Evolutionary conservation across 805 yeast genomes (phyloP), one percentile per base, ranked within the genome.

Genomic region (Alloascoidea hylecoeti): DNA sequence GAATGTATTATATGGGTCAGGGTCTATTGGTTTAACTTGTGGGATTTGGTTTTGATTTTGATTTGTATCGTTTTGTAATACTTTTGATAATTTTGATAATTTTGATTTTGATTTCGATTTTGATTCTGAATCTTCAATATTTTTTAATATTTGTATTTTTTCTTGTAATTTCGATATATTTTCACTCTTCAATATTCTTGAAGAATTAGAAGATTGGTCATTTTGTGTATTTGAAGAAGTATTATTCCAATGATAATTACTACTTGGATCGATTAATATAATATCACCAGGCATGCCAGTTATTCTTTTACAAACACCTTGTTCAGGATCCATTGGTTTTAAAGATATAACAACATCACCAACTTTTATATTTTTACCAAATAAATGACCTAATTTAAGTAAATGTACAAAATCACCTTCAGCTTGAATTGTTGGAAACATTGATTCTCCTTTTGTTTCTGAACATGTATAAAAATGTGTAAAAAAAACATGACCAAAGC

Each of bases 251-350:
- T n/a, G 9, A 23, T 9, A 48, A 4, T 18, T 40, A 17, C 49
- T 64, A 34, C 85, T 72, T 9, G 96, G 96, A 52, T 92, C 96
- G 2, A 82, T 66, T 39, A 79, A 54, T 3, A 92, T 72, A 14
- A 77, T 51, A 60, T 89, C 97, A 1, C 97, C 97, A 0, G 96
- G 94, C 94, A 89, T 79, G 0, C 97, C 98, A 0, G 95, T 78
- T 16, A 92, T 77, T 40, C 99, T 66, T 50, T 92, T 92, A 51
- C 98, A 92, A 2, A 92, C 94, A 40, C 94, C 62, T 49, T 77
- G 82, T 15, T 68, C 66, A 0, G 95, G 94, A 45, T 81, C 88
- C 2, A 94, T 82, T 1, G 99, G 98, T 53, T 92, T 92, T 18
- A 71, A 58, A 2, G 94, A 88, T 28, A 89, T 92, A 2, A 92